Percentiles rank a stretch among this genome's conserved stretches.
phyloP scores from a whole-genome alignment of 495 filamentous ascomycete genomes.

The Penicilliopsis zonata region DNA sequence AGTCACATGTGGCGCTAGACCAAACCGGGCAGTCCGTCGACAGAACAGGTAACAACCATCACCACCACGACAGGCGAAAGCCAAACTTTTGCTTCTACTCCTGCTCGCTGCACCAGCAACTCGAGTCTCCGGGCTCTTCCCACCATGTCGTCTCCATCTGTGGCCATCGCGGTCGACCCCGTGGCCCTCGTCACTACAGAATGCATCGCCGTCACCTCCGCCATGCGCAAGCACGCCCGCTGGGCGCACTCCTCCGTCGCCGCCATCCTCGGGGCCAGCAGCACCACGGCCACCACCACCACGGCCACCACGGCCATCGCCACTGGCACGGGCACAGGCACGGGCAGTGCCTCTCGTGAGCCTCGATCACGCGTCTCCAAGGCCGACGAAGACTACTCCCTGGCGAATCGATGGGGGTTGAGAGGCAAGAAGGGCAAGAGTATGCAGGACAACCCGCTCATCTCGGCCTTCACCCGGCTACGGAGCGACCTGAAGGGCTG shows the following conservation, averaged over 20 bases:
- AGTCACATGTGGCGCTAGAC: too few species aligned
- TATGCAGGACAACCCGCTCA: conserved; percentile 95
- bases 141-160: conserved; percentile 18
- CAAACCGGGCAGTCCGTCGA: not conserved
- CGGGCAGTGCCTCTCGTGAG: too few species aligned
- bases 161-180: conserved; percentile 80
- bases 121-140: conserved; percentile 4
- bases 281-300: conserved; percentile 36
- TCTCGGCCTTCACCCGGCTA: conserved; percentile 85
- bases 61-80: too few species aligned
- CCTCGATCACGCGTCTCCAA: conserved; percentile 6
- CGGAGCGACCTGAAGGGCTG: conserved; percentile 84
- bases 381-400: conserved; percentile 36
- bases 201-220: conserved; percentile 96
- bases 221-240: conserved; percentile 94
- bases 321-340: conserved; percentile 19
- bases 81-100: too few species aligned
- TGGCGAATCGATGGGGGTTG: conserved; percentile 71
- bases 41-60: not conserved
- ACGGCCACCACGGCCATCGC: conserved; percentile 27
- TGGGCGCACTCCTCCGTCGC: conserved; percentile 96
- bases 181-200: conserved; percentile 95
- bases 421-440: conserved; percentile 96
- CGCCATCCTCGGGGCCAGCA: conserved; percentile 79
- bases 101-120: too few species aligned